These are phyloP conservation scores for Phytophthora aleatoria DNA, from an alignment of 352 stramenopile species.

Conservation along the genomic window DNA sequence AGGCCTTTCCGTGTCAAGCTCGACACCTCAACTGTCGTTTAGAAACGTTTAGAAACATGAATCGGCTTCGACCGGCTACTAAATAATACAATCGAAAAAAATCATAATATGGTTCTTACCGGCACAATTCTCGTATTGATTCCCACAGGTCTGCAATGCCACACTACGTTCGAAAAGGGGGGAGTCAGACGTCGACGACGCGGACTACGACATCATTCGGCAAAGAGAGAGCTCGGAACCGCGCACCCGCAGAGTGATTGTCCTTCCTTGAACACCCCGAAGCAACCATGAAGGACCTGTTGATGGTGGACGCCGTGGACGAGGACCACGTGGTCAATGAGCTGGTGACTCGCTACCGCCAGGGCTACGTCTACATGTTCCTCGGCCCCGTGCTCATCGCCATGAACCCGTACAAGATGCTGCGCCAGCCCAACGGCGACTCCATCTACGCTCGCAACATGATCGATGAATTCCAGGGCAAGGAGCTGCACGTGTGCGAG, in stretches of 20 bases:
- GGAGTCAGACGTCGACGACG: slow-evolving; percentile 26
- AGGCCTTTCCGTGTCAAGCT: slow-evolving; percentile 26
- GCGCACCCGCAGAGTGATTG: slow-evolving; percentile 25
- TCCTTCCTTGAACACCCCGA: slow-evolving; percentile 6
- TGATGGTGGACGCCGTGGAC: slow-evolving; percentile 81
- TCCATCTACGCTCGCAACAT: slow-evolving; percentile 83
- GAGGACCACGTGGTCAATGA: slow-evolving; percentile 80
- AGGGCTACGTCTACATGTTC: slow-evolving; percentile 91
- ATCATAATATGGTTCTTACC: background rate
- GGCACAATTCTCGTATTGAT: slow-evolving; percentile 7
- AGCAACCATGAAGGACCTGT: slow-evolving; percentile 63
- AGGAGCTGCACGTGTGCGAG: slow-evolving; percentile 81
- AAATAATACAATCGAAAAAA: background rate
- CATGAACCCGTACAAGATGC: slow-evolving; percentile 91
- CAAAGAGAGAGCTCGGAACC: slow-evolving; percentile 32
- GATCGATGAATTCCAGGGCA: slow-evolving; percentile 80
- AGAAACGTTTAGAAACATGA: slow-evolving; percentile 14
- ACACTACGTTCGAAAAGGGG: slow-evolving; percentile 7
- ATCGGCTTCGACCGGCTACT: slow-evolving; percentile 2
- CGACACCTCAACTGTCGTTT: slow-evolving; percentile 25
- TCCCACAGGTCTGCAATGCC: slow-evolving; percentile 7
- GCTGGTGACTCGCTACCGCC: slow-evolving; percentile 77
- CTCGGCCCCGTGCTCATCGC: slow-evolving; percentile 91
- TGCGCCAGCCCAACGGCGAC: slow-evolving; percentile 62
- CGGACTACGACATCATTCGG: slow-evolving; percentile 33